Percentiles rank a stretch among this genome's conserved stretches.
Evolutionary conservation across 2,329 filamentous ascomycete species (phyloP).

Genomic region (Aspergillus persii): DNA sequence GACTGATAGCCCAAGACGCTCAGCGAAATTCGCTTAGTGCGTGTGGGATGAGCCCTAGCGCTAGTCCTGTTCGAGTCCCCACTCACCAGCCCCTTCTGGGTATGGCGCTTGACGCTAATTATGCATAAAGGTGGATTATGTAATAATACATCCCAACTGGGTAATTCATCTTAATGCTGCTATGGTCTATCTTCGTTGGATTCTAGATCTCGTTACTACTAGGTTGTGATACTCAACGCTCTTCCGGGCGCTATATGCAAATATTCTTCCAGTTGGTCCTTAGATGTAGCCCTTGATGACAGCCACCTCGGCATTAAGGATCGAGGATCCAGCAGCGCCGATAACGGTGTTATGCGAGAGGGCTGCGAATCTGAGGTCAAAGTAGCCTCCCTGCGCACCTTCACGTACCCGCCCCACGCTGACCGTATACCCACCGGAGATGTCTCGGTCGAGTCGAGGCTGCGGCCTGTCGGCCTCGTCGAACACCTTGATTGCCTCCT

Average conservation of each 20-base stretch:
- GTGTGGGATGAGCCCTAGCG: slow-evolving; percentile 30
- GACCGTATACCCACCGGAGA: slow-evolving; percentile 82
- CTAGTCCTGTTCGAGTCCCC: slow-evolving; percentile 26
- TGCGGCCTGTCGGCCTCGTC: slow-evolving; percentile 89
- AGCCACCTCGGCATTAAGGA: slow-evolving; percentile 89
- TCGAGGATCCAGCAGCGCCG: slow-evolving; percentile 91
- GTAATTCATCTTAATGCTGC: not conserved
- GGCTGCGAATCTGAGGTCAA: slow-evolving; percentile 92
- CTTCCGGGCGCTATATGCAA: slow-evolving; percentile 14
- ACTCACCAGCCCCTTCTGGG: not conserved
- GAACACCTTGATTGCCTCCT: slow-evolving; percentile 79
- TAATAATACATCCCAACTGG: not conserved
- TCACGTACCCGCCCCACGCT: slow-evolving; percentile 84
- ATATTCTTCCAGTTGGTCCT: slow-evolving; percentile 7
- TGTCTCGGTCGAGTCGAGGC: slow-evolving; percentile 82
- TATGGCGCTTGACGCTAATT: not conserved
- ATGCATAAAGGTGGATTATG: not conserved
- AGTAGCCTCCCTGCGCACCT: slow-evolving; percentile 76
- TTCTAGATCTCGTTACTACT: not conserved
- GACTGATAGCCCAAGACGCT: slow-evolving; percentile 22
- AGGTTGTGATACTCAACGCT: slow-evolving; percentile 14
- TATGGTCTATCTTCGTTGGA: not conserved
- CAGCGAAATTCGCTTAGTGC: slow-evolving; percentile 33
- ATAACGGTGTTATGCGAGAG: slow-evolving; percentile 91
- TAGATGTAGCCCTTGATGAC: slow-evolving; percentile 83